A percentile compares a stretch with the other conserved stretches of the same genome.
These are phyloP conservation scores for Amylostereum areolatum DNA, from an alignment of 1,284 basidiomycete genomes.

Conservation along the genomic window DNA sequence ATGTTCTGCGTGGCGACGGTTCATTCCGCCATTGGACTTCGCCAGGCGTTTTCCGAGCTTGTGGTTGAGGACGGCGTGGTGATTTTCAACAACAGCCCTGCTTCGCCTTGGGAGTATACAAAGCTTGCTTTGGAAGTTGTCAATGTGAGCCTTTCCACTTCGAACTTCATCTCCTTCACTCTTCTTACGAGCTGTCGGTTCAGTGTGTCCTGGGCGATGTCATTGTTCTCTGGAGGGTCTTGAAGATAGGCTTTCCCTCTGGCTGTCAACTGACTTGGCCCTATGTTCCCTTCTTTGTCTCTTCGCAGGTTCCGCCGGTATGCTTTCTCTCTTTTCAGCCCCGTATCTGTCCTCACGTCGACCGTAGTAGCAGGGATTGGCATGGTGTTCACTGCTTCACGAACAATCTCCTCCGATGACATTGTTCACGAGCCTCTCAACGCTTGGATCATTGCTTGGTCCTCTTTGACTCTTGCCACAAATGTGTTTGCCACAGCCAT, in stretches of 20 bases:
- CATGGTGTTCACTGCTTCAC: not conserved
- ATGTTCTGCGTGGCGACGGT: slow-evolving; percentile 1
- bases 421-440: not conserved
- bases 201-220: slow-evolving; percentile 1
- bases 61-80: not conserved
- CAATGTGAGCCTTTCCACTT: not conserved
- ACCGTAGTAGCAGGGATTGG: not conserved
- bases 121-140: slow-evolving; percentile 2
- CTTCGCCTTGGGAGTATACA: not conserved
- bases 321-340: not conserved
- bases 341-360: not conserved
- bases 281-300: not conserved
- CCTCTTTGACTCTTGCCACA: not conserved
- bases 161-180: not conserved
- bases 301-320: not conserved
- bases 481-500: not conserved
- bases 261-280: not conserved
- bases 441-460: not conserved
- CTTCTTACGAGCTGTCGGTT: not conserved
- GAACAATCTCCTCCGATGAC: not conserved
- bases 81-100: not conserved
- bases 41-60: not conserved
- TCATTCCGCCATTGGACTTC: not conserved
- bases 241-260: not conserved
- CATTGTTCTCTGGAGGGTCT: not conserved